Evolutionary conservation across 495 filamentous ascomycete species (phyloP).

Genomic region (Penicillium crystallinum): DNA sequence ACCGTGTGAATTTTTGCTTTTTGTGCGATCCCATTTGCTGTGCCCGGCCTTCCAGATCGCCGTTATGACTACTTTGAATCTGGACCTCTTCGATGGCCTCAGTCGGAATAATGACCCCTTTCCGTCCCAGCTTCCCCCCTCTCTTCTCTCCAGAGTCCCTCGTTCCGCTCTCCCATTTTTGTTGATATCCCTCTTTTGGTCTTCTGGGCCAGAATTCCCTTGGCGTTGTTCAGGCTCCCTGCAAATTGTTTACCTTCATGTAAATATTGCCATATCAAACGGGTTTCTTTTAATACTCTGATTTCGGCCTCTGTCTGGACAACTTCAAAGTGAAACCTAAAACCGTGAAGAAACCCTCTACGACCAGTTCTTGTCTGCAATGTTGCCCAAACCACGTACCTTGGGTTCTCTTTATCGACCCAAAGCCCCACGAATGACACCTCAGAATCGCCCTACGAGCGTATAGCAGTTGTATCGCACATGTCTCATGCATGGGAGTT

Average conservation of each 20-base stretch:
- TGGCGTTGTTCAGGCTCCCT: slow-evolving; percentile 13
- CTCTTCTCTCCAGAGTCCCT: background rate
- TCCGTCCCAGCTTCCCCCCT: slow-evolving; percentile 1
- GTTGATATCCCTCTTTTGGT: slow-evolving; percentile 21
- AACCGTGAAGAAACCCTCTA: no score
- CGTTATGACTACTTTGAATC: slow-evolving; percentile 5
- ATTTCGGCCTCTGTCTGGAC: no score
- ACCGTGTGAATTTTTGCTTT: no score
- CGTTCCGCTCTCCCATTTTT: slow-evolving; percentile 1
- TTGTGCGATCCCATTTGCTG: background rate
- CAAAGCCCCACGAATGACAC: no score
- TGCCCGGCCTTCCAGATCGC: slow-evolving; percentile 2
- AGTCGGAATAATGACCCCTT: slow-evolving; percentile 17
- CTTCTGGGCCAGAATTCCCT: background rate
- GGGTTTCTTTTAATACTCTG: background rate
- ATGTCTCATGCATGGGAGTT: no score
- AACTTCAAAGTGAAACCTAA: no score
- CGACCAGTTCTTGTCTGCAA: no score
- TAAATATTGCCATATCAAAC: slow-evolving; percentile 4
- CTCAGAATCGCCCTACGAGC: no score
- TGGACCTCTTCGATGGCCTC: slow-evolving; percentile 8
- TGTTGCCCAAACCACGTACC: no score
- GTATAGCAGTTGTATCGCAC: no score
- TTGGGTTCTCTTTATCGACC: no score
- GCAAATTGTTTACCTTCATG: background rate